Evolutionary conservation across 148 eudicot species (phyloP), one percentile per base, ranked within the genome.

Genomic region (Suaeda aralocaspica): DNA sequence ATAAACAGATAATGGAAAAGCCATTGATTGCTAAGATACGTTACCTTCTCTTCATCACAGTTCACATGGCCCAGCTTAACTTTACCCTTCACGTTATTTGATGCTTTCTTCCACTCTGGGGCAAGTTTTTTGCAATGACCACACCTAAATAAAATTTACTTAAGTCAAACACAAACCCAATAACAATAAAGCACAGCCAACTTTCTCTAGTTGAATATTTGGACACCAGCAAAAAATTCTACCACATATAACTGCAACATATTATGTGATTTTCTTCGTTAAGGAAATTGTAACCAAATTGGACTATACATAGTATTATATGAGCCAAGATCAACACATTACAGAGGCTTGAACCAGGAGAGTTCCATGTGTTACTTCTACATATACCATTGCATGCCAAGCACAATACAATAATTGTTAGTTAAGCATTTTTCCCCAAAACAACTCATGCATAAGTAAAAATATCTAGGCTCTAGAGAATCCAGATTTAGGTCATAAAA

Each of bases 71-170:
- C 98, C 59, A 93, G 74, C 83, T 81, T 93, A 77, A 91, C 98
- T 87, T 88, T 84, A 57, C 95, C 98, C 84, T 90, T 82, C 69
- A 93, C 79, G 84, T 81, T 93, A 69, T 74, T 89, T 22, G 98
- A 84, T 64, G 95, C 98, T 83, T 79, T 91, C 88, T 90, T 93
- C 98, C 98, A 93, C 77, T 93, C 98, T 34, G 98, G 98, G 62
- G 98, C 98, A 76, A 93, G 95, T 83, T 86, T 90, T 81, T 93
- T 90, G 79, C 98, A 93, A 78, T 93, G 98, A 57, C 98, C 96
- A 66, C 98, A 93, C 98, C 98, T 93, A 56, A n/a, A 66, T 63
- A 42, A 64, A 16, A 61, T 36, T 19, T 67, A 28, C 31, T 21
- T 55, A 22, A 44, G 29, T 62, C 26, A 76, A 19, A 60, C 36